Conservation (phyloP, 2,329 filamentous ascomycete species). For the Trichophyton benhamiae region DNA sequence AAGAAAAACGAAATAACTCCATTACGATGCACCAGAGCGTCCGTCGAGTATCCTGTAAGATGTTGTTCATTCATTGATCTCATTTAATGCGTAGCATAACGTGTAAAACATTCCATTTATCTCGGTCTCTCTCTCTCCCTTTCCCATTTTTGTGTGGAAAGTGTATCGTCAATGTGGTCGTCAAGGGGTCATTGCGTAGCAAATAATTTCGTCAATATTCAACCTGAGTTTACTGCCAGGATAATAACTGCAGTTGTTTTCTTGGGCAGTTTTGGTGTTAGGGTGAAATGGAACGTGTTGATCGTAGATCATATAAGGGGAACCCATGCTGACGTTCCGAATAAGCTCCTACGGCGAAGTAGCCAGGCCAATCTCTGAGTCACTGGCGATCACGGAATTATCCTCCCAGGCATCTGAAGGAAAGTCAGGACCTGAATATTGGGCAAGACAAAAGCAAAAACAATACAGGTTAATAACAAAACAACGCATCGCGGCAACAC, state of each 20-base stretch:
- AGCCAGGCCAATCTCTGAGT: slow-evolving; percentile 29
- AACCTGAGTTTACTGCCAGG: not conserved
- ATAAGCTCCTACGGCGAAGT: slow-evolving; percentile 20
- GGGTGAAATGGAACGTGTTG: not conserved
- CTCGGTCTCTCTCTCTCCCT: not conserved
- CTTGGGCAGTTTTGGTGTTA: not conserved
- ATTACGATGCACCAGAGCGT: not conserved
- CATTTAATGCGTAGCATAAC: not conserved
- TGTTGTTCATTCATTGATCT: not conserved
- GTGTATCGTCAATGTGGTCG: not conserved
- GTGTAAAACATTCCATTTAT: not conserved
- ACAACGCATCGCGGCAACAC: slow-evolving; percentile 11
- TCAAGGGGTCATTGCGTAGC: not conserved
- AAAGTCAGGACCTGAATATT: slow-evolving; percentile 27
- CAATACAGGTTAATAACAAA: slow-evolving; percentile 7
- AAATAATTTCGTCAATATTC: not conserved
- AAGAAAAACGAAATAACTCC: not conserved
- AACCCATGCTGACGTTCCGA: not conserved
- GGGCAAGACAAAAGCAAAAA: slow-evolving; percentile 16
- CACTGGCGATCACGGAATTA: slow-evolving; percentile 30
- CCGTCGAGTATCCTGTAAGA: not conserved
- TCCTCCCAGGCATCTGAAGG: slow-evolving; percentile 34
- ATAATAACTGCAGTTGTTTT: not conserved
- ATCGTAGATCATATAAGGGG: not conserved
- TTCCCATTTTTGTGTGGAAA: not conserved